phyloP scores from a whole-genome alignment of 164 flowering plant species.

The Pachysandra terminalis region DNA sequence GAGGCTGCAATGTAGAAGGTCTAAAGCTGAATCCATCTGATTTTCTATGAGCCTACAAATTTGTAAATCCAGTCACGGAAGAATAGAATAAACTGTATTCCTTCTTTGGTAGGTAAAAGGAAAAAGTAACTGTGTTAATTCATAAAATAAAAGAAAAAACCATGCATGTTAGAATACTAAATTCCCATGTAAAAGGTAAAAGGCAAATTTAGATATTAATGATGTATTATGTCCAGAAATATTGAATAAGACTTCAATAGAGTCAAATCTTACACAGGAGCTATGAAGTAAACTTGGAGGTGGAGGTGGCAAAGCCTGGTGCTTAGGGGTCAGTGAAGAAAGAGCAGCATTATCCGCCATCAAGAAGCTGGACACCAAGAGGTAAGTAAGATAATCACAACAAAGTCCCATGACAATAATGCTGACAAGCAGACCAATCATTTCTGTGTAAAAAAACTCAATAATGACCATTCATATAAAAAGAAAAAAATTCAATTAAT shows the following conservation, averaged over 20 bases:
- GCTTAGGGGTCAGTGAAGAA: constrained; percentile 1
- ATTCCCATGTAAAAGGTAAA: not conserved
- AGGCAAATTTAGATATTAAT: too few species aligned
- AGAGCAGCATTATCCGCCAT: constrained; percentile 6
- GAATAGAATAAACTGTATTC: too few species aligned
- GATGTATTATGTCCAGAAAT: not conserved
- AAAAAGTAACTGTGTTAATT: not conserved
- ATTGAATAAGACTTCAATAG: not conserved
- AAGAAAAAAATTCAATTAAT: too few species aligned
- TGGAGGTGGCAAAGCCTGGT: constrained; percentile 22
- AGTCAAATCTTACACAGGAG: constrained; percentile 2
- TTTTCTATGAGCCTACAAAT: constrained; percentile 7
- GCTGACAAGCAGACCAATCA: not conserved
- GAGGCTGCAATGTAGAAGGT: constrained; percentile 1
- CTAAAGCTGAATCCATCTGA: constrained; percentile 10
- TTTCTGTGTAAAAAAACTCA: not conserved
- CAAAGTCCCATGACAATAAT: not conserved
- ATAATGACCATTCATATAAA: not conserved
- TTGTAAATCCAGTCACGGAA: not conserved
- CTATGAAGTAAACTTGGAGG: constrained; percentile 27
- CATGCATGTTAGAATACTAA: not conserved
- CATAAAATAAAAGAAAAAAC: not conserved
- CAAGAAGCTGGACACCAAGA: constrained; percentile 10
- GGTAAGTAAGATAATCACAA: not conserved
- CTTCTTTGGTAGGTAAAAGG: too few species aligned